Evolutionary conservation across 2,329 filamentous ascomycete genomes (phyloP).

Genomic region (Ascosphaera pollenicola): DNA sequence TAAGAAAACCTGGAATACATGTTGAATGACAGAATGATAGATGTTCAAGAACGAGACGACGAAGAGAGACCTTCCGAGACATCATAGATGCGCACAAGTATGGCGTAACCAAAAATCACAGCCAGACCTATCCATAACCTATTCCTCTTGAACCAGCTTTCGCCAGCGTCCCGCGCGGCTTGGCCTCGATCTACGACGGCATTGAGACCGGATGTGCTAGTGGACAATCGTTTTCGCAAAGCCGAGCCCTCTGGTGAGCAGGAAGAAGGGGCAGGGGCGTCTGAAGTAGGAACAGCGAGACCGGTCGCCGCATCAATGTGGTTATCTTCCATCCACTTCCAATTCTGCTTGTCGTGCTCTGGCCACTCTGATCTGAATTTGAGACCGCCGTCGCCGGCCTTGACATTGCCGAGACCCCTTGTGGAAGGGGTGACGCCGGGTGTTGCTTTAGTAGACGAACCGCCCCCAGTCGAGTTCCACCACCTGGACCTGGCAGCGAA

Average conservation of each 20-base stretch:
- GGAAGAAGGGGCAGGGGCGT: conserved; percentile 25
- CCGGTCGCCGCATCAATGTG: conserved; percentile 61
- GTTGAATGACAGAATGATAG: neutral
- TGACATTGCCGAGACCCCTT: conserved; percentile 58
- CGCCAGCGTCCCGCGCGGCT: conserved; percentile 52
- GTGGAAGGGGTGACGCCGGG: conserved; percentile 28
- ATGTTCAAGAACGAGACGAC: no score
- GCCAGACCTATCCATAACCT: conserved; percentile 52
- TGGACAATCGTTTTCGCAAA: conserved; percentile 38
- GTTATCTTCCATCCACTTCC: conserved; percentile 72
- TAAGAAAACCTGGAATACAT: neutral
- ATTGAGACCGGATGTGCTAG: conserved; percentile 30
- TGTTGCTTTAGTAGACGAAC: conserved; percentile 34
- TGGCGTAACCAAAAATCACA: conserved; percentile 58
- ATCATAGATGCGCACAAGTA: conserved; percentile 54
- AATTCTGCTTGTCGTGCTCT: conserved; percentile 73
- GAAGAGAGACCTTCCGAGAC: neutral
- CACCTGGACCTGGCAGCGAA: conserved; percentile 61
- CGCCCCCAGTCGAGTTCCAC: conserved; percentile 94
- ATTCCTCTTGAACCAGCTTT: conserved; percentile 62
- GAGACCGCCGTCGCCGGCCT: conserved; percentile 73
- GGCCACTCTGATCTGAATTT: conserved; percentile 84
- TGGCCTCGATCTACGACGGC: conserved; percentile 59
- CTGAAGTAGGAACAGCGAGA: conserved; percentile 32
- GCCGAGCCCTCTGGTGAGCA: conserved; percentile 42